These are phyloP conservation scores for Daldinia vernicosa DNA, from an alignment of 495 filamentous ascomycete genomes.

Conservation along the genomic window DNA sequence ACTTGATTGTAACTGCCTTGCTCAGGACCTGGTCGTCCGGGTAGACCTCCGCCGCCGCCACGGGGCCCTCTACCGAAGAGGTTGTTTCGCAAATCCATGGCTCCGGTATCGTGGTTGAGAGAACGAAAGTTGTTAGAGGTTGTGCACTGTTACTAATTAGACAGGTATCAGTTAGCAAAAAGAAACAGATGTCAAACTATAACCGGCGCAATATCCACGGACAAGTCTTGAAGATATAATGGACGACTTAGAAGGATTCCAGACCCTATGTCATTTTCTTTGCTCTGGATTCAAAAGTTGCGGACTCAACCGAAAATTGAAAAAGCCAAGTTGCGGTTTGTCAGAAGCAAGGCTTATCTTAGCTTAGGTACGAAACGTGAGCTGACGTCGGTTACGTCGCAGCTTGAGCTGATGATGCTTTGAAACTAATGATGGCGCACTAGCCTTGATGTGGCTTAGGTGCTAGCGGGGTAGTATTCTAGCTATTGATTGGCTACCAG, in stretches of 20 bases:
- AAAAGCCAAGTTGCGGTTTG: conserved; percentile 17
- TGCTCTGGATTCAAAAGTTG: background rate
- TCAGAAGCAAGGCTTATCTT: background rate
- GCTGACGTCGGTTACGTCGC: conserved; percentile 33
- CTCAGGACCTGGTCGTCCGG: conserved; percentile 44
- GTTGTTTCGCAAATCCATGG: conserved; percentile 54
- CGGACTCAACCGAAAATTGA: background rate
- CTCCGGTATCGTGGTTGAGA: background rate
- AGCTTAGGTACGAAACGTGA: background rate
- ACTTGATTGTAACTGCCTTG: conserved; percentile 39
- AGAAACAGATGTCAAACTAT: background rate
- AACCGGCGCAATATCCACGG: no score
- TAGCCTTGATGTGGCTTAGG: conserved; percentile 12
- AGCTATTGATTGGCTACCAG: background rate
- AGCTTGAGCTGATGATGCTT: conserved; percentile 21
- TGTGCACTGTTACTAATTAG: background rate
- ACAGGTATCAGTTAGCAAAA: background rate
- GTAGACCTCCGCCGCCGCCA: conserved; percentile 36
- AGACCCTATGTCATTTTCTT: conserved; percentile 20
- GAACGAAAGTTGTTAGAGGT: background rate
- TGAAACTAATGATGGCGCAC: conserved; percentile 4
- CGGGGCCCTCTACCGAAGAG: conserved; percentile 50
- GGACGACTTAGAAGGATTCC: background rate
- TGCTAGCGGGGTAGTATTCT: background rate
- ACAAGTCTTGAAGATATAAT: background rate